Percentiles rank a stretch among this genome's conserved stretches.
Evolutionary conservation across 768 basidiomycete genomes (phyloP).

Genomic region (Auricularia heimuer): DNA sequence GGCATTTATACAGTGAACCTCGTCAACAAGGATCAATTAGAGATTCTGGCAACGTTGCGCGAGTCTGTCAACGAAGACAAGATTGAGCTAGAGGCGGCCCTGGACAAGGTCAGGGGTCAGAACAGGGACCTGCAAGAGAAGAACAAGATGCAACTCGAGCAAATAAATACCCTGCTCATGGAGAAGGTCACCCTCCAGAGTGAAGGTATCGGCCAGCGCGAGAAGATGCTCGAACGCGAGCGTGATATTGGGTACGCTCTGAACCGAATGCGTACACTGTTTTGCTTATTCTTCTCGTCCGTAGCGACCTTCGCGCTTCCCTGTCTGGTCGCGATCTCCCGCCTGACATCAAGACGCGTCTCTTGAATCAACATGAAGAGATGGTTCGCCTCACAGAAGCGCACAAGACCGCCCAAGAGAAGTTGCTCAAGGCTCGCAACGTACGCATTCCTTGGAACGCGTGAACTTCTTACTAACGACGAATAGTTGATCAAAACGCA

Average conservation of each 20-base stretch:
- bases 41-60: constrained; percentile 75
- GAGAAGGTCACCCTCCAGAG: constrained; percentile 89
- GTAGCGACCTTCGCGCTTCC: constrained; percentile 66
- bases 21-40: constrained; percentile 88
- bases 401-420: constrained; percentile 59
- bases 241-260: constrained; percentile 63
- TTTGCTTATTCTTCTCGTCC: not conserved
- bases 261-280: constrained; percentile 3
- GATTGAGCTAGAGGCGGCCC: constrained; percentile 56
- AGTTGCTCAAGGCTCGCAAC: constrained; percentile 68
- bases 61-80: constrained; percentile 89
- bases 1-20: constrained; percentile 55
- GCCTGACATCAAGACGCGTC: constrained; percentile 66
- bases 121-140: constrained; percentile 69
- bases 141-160: constrained; percentile 84
- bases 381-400: constrained; percentile 62
- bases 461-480: too few species aligned
- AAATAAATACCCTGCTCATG: constrained; percentile 71
- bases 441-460: constrained; percentile 27
- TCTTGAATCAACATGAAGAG: constrained; percentile 71
- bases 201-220: constrained; percentile 83
- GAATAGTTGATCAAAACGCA: constrained; percentile 77
- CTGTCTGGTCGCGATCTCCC: constrained; percentile 72
- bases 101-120: constrained; percentile 52
- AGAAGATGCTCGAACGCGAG: constrained; percentile 78